Evolutionary conservation across 768 basidiomycete species (phyloP).

Genomic region (Imleria badia): DNA sequence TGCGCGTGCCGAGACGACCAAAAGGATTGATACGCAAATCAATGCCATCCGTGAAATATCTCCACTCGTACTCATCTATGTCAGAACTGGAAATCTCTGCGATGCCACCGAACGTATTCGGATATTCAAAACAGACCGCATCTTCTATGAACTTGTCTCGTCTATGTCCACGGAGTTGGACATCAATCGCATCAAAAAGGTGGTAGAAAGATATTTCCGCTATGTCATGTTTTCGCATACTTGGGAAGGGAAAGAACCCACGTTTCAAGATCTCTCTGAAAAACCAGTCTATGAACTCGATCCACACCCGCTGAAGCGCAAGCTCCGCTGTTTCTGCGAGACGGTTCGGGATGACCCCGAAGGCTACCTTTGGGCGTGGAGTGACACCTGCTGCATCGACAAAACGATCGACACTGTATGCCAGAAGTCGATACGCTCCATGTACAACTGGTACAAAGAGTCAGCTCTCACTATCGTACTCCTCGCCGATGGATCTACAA

Average conservation of each 20-base stretch:
- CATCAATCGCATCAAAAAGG: background rate
- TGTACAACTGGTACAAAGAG: conserved; percentile 4
- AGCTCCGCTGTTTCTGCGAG: background rate
- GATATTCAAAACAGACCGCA: background rate
- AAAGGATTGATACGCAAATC: background rate
- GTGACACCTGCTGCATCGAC: conserved; percentile 1
- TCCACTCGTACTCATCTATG: conserved; percentile 1
- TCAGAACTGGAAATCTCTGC: background rate
- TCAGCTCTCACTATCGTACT: background rate
- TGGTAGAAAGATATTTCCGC: background rate
- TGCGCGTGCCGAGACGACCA: background rate
- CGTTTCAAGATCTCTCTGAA: background rate
- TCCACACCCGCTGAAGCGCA: background rate
- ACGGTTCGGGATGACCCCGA: background rate
- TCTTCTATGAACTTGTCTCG: background rate
- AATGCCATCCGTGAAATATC: background rate
- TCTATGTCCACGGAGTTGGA: background rate
- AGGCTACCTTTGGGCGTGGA: background rate
- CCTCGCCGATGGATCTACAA: background rate
- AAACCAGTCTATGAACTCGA: background rate
- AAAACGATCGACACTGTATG: background rate
- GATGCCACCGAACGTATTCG: background rate
- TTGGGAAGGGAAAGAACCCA: conserved; percentile 3
- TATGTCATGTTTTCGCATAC: conserved; percentile 8
- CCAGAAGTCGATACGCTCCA: background rate